phyloP scores from a whole-genome alignment of 129 eudicot genomes.

The Calendula officinalis region DNA sequence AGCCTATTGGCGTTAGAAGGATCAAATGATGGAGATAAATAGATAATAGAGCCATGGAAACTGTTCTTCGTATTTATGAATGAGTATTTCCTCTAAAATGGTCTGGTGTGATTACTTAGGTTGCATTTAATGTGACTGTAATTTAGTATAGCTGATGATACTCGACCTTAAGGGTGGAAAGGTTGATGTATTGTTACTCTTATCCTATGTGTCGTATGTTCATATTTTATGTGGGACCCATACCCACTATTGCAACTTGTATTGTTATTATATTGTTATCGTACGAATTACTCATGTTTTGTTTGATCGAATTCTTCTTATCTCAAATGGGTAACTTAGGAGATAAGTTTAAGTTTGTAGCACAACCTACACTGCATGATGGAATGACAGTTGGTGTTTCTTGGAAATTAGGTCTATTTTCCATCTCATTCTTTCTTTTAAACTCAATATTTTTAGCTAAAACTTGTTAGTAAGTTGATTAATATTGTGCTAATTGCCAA shows the following conservation, averaged over 20 bases:
- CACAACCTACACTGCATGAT: conserved; percentile 58
- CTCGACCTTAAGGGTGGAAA: too few relatives aligned
- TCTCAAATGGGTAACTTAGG: conserved; percentile 46
- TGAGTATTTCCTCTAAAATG: too few relatives aligned
- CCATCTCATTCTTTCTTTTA: neutral
- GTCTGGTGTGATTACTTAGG: too few relatives aligned
- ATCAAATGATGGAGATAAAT: conserved; percentile 39
- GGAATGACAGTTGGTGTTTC: conserved; percentile 74
- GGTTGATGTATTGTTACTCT: too few relatives aligned
- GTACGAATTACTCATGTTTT: neutral
- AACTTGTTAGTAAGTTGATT: neutral
- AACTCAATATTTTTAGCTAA: neutral
- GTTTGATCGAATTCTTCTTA: conserved; percentile 53
- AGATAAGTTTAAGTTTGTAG: conserved; percentile 56
- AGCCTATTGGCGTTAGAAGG: conserved; percentile 30
- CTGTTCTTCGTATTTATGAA: conserved; percentile 59
- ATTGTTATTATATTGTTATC: neutral
- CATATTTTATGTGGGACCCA: too few relatives aligned
- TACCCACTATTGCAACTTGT: too few relatives aligned
- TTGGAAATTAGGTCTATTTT: conserved; percentile 61
- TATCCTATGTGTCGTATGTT: too few relatives aligned
- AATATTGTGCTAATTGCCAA: neutral
- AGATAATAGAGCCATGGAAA: conserved; percentile 44
- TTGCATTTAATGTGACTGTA: too few relatives aligned
- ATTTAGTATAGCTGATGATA: too few relatives aligned